These are phyloP conservation scores for Hypholoma sublateritium DNA, from an alignment of 768 basidiomycete species.

Conservation along the genomic window DNA sequence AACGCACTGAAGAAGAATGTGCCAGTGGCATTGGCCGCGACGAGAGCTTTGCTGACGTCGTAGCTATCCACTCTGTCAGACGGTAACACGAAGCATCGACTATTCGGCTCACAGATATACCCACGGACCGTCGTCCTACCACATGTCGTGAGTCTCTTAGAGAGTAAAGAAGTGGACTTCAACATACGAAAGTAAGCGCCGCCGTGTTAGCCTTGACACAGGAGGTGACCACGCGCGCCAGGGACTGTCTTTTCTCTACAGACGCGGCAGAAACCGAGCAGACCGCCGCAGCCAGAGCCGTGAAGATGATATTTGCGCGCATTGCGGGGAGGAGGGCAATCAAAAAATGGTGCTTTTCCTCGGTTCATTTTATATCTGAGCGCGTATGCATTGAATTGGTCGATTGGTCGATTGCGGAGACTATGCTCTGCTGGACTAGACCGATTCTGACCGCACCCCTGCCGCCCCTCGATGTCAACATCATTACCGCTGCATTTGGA, in stretches of 20 bases:
- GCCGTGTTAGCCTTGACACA: conserved; percentile 39
- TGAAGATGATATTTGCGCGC: not conserved
- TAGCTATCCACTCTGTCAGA: conserved; percentile 19
- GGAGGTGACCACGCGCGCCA: conserved; percentile 31
- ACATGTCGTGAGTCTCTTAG: not conserved
- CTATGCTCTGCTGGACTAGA: too few species aligned
- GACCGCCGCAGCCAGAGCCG: conserved; percentile 2
- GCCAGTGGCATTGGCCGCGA: conserved; percentile 33
- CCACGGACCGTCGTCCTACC: conserved; percentile 45
- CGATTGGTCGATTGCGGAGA: too few species aligned
- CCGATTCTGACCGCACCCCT: too few species aligned
- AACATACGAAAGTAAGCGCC: conserved; percentile 44
- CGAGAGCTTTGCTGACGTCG: conserved; percentile 35
- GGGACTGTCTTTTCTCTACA: conserved; percentile 13
- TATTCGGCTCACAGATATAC: conserved; percentile 30
- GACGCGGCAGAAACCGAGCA: conserved; percentile 5
- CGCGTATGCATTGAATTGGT: too few species aligned
- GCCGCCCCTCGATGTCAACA: too few species aligned
- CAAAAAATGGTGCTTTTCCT: not conserved
- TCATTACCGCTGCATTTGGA: too few species aligned
- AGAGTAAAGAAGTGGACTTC: not conserved
- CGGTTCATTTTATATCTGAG: too few species aligned
- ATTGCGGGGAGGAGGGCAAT: not conserved
- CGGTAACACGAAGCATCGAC: not conserved
- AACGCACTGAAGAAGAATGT: conserved; percentile 48